Conservation (phyloP, 345 rosid genomes). For the Abelmoschus esculentus region DNA sequence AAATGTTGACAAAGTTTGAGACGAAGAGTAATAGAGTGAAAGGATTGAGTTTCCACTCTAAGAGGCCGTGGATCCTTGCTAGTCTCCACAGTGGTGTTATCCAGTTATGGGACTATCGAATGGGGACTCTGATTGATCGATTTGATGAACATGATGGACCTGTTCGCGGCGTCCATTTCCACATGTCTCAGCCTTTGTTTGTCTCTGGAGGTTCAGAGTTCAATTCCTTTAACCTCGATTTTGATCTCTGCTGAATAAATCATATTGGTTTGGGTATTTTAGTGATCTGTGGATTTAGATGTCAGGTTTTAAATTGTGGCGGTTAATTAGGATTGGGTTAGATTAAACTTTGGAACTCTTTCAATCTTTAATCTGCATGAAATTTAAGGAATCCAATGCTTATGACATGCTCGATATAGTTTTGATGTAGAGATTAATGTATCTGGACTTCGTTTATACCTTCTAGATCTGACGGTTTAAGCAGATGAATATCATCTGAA, state of each 20-base stretch:
- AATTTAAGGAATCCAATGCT: not conserved
- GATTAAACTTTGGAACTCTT: not conserved
- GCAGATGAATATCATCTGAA: not conserved
- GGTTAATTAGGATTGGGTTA: not conserved
- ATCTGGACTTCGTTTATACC: not conserved
- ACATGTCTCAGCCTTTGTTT: slow-evolving; percentile 78
- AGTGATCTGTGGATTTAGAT: slow-evolving; percentile 2
- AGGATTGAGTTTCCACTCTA: slow-evolving; percentile 89
- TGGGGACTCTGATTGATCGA: slow-evolving; percentile 88
- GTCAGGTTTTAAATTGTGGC: not conserved
- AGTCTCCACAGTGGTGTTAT: slow-evolving; percentile 98
- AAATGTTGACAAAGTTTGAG: slow-evolving; percentile 96
- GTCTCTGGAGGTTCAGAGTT: slow-evolving; percentile 73
- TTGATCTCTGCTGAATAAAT: not conserved
- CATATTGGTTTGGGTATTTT: not conserved
- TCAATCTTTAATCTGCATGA: not conserved
- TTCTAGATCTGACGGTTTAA: not conserved
- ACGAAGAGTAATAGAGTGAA: slow-evolving; percentile 97
- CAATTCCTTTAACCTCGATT: not conserved
- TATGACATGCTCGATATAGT: not conserved
- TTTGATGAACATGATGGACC: slow-evolving; percentile 99
- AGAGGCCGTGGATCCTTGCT: slow-evolving; percentile 96
- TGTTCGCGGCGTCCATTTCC: slow-evolving; percentile 97
- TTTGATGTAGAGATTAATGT: not conserved
- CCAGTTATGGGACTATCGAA: slow-evolving; percentile 99